Percentiles rank a stretch among this genome's conserved stretches.
Evolutionary conservation across 2,329 filamentous ascomycete genomes (phyloP).

Genomic region (Dichotomopilus funicola): DNA sequence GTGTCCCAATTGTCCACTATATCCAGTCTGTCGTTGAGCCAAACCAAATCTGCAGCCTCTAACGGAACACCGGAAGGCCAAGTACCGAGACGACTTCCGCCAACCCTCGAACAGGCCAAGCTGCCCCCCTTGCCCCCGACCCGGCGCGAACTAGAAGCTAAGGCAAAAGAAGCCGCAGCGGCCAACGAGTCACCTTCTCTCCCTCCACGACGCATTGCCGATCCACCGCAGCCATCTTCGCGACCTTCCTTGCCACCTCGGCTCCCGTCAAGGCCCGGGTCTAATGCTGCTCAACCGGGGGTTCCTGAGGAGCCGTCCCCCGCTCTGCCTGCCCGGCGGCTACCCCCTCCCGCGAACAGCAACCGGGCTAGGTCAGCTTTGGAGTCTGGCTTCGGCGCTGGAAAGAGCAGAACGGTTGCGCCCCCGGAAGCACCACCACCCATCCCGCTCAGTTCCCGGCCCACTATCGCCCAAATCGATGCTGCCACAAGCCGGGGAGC

Average conservation of each 20-base stretch:
- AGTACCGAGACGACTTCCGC: slow-evolving; percentile 43
- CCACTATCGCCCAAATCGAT: slow-evolving; percentile 45
- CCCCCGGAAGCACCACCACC: slow-evolving; percentile 43
- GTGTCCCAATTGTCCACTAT: slow-evolving; percentile 47
- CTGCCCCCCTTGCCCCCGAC: slow-evolving; percentile 53
- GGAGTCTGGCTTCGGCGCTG: slow-evolving; percentile 25
- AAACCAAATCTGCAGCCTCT: slow-evolving; percentile 35
- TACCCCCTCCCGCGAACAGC: slow-evolving; percentile 33
- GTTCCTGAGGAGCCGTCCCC: slow-evolving; percentile 55
- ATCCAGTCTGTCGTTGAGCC: slow-evolving; percentile 46
- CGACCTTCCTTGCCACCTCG: slow-evolving; percentile 46
- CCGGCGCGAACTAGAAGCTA: slow-evolving; percentile 47
- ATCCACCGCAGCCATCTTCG: slow-evolving; percentile 33
- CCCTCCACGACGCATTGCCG: slow-evolving; percentile 32
- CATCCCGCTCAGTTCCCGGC: slow-evolving; percentile 46
- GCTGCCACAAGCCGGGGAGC: slow-evolving; percentile 33
- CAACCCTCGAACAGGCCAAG: slow-evolving; percentile 48
- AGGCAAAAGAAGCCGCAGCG: slow-evolving; percentile 28
- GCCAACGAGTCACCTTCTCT: slow-evolving; percentile 25
- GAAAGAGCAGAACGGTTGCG: slow-evolving; percentile 12
- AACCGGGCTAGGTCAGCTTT: slow-evolving; percentile 28
- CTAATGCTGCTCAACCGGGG: slow-evolving; percentile 28
- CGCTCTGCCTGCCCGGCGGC: slow-evolving; percentile 32
- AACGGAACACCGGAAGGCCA: slow-evolving; percentile 41
- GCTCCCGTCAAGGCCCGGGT: slow-evolving; percentile 42